Evolutionary conservation across 257 asterid species (phyloP).

Genomic region (Solanum chilense): DNA sequence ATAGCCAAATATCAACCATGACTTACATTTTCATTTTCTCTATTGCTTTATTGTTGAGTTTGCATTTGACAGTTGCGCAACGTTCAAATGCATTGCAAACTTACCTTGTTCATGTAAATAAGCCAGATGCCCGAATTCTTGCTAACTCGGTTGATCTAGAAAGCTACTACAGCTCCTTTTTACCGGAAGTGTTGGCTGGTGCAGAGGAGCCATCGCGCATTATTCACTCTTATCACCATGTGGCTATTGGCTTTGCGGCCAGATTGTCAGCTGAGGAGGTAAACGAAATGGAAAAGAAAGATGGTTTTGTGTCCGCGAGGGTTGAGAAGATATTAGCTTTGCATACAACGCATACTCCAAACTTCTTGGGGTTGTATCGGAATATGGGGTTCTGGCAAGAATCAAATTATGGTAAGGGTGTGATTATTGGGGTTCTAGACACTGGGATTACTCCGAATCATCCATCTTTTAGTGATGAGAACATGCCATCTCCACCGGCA

Average conservation of each 20-base stretch:
- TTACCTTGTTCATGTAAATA: conserved; percentile 4
- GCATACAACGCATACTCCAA: conserved; percentile 33
- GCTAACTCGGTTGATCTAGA: conserved; percentile 6
- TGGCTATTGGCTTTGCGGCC: conserved; percentile 26
- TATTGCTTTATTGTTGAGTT: not conserved
- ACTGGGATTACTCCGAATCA: conserved; percentile 38
- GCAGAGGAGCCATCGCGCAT: conserved; percentile 8
- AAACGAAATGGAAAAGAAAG: not conserved
- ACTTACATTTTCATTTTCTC: not conserved
- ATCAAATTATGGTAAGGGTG: conserved; percentile 40
- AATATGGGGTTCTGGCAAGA: conserved; percentile 33
- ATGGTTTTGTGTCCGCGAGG: conserved; percentile 3
- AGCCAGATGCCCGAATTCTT: not conserved
- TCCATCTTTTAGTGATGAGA: conserved; percentile 42
- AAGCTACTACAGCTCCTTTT: conserved; percentile 22
- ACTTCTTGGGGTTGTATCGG: conserved; percentile 38
- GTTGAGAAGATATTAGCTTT: not conserved
- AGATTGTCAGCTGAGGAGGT: conserved; percentile 13
- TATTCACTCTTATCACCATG: conserved; percentile 28
- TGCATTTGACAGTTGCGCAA: not conserved
- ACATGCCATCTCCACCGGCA: conserved; percentile 48
- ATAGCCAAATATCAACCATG: not conserved
- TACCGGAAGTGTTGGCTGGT: conserved; percentile 11
- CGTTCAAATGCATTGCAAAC: not conserved
- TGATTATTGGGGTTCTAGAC: conserved; percentile 45